phyloP scores from a whole-genome alignment of 129 eudicot species.

The Lactuca saligna region DNA sequence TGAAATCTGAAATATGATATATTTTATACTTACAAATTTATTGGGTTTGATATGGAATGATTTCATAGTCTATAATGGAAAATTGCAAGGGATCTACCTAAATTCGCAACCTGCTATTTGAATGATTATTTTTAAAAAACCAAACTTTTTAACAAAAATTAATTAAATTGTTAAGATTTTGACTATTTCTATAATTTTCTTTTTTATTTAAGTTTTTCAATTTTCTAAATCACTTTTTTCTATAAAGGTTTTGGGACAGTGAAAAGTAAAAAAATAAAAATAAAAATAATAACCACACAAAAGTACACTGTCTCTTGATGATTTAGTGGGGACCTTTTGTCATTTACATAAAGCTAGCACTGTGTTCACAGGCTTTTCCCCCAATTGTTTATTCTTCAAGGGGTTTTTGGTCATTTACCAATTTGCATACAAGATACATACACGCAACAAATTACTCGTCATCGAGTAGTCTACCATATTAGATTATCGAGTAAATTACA shows the following conservation, averaged over 20 bases:
- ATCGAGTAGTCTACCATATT: neutral
- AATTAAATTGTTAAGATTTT: too few species aligned
- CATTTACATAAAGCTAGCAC: conserved; percentile 30
- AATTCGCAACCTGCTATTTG: too few species aligned
- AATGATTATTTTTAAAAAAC: too few species aligned
- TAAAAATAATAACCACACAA: conserved; percentile 11
- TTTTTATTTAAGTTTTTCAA: neutral
- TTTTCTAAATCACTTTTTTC: conserved; percentile 23
- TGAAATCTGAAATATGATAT: too few species aligned
- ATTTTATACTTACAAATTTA: too few species aligned
- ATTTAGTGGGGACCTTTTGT: conserved; percentile 32
- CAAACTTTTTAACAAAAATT: neutral
- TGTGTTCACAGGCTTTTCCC: conserved; percentile 19
- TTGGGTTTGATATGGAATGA: too few species aligned
- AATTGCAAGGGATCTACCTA: too few species aligned
- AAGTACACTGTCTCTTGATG: conserved; percentile 27
- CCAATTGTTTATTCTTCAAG: conserved; percentile 11
- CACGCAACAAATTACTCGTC: neutral
- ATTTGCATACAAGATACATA: too few species aligned
- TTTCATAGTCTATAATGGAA: too few species aligned
- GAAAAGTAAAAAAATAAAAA: conserved; percentile 26
- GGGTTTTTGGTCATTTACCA: conserved; percentile 14
- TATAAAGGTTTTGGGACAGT: conserved; percentile 28
- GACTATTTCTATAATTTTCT: neutral
- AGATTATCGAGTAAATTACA: too few species aligned